phyloP scores from a whole-genome alignment of 2,329 filamentous ascomycete species.

The Colletotrichum graminicola region DNA sequence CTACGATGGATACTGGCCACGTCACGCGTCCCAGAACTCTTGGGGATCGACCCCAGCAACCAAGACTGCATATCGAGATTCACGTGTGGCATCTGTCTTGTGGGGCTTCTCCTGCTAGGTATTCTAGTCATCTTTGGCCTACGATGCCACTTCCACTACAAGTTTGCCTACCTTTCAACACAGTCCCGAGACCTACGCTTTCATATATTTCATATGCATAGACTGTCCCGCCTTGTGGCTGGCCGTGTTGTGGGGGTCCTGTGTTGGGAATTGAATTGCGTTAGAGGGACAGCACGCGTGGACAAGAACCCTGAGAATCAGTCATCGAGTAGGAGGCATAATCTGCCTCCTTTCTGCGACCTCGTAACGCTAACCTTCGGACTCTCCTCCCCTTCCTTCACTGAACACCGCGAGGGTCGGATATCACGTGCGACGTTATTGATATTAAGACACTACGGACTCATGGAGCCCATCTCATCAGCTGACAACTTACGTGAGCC shows the following conservation, averaged over 20 bases:
- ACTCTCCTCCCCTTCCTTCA: not conserved
- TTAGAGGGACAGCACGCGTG: too few relatives aligned
- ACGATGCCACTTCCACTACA: not conserved
- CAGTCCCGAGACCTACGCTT: not conserved
- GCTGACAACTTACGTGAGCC: not conserved
- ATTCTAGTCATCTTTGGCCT: not conserved
- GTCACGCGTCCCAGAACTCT: not conserved
- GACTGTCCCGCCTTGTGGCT: not conserved
- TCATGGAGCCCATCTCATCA: not conserved
- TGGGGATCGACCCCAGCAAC: not conserved
- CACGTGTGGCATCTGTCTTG: not conserved
- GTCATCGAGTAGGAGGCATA: too few relatives aligned
- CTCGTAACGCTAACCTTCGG: too few relatives aligned
- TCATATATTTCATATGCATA: not conserved
- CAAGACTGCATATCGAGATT: not conserved
- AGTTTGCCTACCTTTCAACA: not conserved
- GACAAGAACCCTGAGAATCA: too few relatives aligned
- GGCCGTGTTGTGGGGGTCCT: not conserved
- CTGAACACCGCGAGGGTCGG: not conserved
- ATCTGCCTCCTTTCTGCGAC: too few relatives aligned
- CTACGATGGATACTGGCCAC: not conserved
- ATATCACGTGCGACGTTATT: too few relatives aligned
- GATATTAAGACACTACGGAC: not conserved
- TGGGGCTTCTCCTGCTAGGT: not conserved
- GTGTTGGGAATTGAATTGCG: not conserved